Evolutionary conservation across 495 filamentous ascomycete species (phyloP).

Genomic region (Daldinia caldariorum): DNA sequence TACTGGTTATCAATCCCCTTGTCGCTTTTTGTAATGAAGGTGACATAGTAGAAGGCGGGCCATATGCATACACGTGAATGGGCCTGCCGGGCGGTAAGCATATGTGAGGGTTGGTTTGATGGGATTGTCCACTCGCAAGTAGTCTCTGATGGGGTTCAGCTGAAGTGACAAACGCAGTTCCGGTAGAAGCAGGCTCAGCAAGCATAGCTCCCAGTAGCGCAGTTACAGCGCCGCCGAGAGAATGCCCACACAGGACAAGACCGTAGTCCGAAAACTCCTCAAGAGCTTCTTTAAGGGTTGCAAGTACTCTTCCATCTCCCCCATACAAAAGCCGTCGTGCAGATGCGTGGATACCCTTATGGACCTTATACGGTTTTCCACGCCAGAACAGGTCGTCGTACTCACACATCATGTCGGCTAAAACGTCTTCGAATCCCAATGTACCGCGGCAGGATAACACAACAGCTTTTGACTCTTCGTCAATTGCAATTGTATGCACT

Average conservation of each 20-base stretch:
- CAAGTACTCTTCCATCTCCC: constrained; percentile 70
- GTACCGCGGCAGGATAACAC: constrained; percentile 81
- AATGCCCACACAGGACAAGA: constrained; percentile 79
- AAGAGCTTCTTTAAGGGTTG: constrained; percentile 74
- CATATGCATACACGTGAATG: constrained; percentile 83
- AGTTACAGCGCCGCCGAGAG: constrained; percentile 78
- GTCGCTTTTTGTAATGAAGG: constrained; percentile 76
- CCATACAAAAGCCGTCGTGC: constrained; percentile 75
- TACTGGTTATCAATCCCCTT: constrained; percentile 77
- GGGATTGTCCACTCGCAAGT: constrained; percentile 44
- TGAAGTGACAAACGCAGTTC: constrained; percentile 59
- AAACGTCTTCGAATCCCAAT: constrained; percentile 80
- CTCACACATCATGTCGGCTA: constrained; percentile 84
- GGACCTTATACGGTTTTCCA: constrained; percentile 74
- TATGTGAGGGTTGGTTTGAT: constrained; percentile 47
- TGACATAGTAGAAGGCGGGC: constrained; percentile 77
- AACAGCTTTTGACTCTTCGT: constrained; percentile 80
- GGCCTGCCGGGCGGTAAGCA: constrained; percentile 71
- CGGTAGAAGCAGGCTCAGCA: constrained; percentile 64
- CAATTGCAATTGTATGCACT: constrained; percentile 80
- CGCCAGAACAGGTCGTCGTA: constrained; percentile 77
- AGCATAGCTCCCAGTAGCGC: constrained; percentile 79
- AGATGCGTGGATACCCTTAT: constrained; percentile 85
- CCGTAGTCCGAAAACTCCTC: constrained; percentile 78
- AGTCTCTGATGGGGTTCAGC: constrained; percentile 55